Base-by-base conservation (phyloP, 108 stramenopile genomes). In the Skeletonema marinoi region DNA sequence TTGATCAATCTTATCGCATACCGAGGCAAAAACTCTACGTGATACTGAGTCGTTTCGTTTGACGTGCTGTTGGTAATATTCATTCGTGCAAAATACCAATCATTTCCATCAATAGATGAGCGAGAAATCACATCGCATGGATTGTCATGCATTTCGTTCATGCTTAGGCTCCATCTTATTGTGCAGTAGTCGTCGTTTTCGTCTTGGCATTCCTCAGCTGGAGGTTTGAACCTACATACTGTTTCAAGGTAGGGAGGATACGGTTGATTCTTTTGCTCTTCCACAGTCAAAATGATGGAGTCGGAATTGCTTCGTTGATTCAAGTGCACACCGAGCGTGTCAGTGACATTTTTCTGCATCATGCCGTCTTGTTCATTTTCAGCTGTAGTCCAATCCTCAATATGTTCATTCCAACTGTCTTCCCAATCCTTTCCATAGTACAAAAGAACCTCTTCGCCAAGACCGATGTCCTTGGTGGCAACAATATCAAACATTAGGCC, bases 341-440 rank as follows among this genome's bases (percentile, higher is more conserved):
- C 54, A 21, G 25, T 56, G 9, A 56, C 25, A 10, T 56, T 56
- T 21, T 21, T 56, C 19, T 56, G 17, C 2, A 46, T n/a, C 79
- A 88, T 82, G 48, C 88, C 85, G 13, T 78, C 85, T 25, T 44
- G 59, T 33, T 73, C 17, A 32, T 88, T 81, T 30, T 21, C 59
- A 31, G 33, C 63, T 9, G 63, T 7, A 19, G 19, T 71, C 86
- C 86, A 87, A 19, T 38, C 51, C 30, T 78, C 62, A 4, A 85
- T 82, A 60, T 92, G 92, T 48, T 80, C 66, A 25, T 86, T 46
- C 94, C 94, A 95, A 19, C 89, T 92, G 5, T 60, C 42, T 11
- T 88, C 79, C 92, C 91, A 95, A n/a, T 73, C 86, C 0, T 85
- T 56, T n/a, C 94, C 94, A 71, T 92, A 92, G 78, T 95, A 88